phyloP scores from a whole-genome alignment of 2,329 filamentous ascomycete species.

The Aspergillus uvarum region DNA sequence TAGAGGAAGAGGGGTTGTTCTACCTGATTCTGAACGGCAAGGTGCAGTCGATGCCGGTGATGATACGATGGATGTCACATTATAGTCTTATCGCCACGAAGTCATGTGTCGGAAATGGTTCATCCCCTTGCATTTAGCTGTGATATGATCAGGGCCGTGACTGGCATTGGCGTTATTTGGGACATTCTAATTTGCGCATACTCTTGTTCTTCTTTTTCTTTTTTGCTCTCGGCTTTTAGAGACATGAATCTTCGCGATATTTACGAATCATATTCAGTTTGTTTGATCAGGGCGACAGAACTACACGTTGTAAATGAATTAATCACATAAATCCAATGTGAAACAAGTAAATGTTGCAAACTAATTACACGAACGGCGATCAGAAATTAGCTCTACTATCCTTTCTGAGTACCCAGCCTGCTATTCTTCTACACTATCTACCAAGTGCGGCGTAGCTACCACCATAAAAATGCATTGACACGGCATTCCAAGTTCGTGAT shows the following conservation, averaged over 20 bases:
- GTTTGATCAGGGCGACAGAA: not conserved
- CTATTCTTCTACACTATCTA: no score
- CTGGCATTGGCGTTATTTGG: constrained; percentile 10
- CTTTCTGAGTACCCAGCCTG: no score
- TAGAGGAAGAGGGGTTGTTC: constrained; percentile 73
- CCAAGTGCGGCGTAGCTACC: no score
- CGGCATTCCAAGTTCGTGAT: constrained; percentile 12
- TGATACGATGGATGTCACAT: constrained; percentile 81
- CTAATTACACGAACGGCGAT: no score
- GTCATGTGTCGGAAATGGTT: not conserved
- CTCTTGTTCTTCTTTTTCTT: constrained; percentile 1
- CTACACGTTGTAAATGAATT: not conserved
- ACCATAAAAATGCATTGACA: not conserved
- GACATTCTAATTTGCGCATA: not conserved
- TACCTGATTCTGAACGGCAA: constrained; percentile 52
- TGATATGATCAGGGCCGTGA: constrained; percentile 10
- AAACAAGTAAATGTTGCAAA: no score
- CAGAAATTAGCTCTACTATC: no score
- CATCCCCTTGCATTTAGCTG: not conserved
- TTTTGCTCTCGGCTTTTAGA: not conserved
- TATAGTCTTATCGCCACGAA: constrained; percentile 23
- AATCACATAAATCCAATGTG: not conserved
- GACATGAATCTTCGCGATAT: constrained; percentile 9
- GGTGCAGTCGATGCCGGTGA: constrained; percentile 67
- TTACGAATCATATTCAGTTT: not conserved